These are phyloP conservation scores for Jacaranda copaia DNA, from an alignment of 257 asterid genomes.

Conservation along the genomic window DNA sequence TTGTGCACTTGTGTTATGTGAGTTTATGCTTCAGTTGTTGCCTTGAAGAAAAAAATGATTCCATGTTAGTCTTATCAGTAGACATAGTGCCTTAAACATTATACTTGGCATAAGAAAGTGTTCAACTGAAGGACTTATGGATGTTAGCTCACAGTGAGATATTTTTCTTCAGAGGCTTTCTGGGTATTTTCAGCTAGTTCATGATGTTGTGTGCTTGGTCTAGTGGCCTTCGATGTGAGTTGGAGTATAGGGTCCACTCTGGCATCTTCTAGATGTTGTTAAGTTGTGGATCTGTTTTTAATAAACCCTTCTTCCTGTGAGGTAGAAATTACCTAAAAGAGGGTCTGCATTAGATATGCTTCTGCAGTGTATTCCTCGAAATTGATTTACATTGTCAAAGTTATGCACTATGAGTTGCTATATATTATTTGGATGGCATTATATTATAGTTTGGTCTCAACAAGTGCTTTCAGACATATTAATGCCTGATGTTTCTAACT, in stretches of 20 bases:
- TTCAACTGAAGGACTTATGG: neutral
- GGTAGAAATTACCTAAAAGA: conserved; percentile 3
- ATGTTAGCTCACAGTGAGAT: conserved; percentile 15
- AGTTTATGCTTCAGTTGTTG: neutral
- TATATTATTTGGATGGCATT: neutral
- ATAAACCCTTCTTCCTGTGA: neutral
- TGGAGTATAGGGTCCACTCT: conserved; percentile 8
- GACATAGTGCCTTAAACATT: neutral
- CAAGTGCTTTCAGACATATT: conserved; percentile 14
- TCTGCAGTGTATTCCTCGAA: conserved; percentile 9
- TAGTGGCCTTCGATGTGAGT: conserved; percentile 26
- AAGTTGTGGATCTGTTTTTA: neutral
- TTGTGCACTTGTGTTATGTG: neutral
- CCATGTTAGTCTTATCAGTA: neutral
- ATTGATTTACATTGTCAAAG: conserved; percentile 2
- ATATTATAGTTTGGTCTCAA: conserved; percentile 29
- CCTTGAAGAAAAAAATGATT: conserved; percentile 1
- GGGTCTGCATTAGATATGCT: conserved; percentile 3
- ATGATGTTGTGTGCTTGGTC: neutral
- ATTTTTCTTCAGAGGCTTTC: neutral
- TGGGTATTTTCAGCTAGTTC: conserved; percentile 20
- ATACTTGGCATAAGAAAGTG: conserved; percentile 11
- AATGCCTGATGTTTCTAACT: conserved; percentile 33
- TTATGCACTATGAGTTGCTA: conserved; percentile 5
- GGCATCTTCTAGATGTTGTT: conserved; percentile 14